Percentiles rank a stretch among this genome's conserved stretches.
Conservation (phyloP, 805 yeast species). For the Candida maris region DNA sequence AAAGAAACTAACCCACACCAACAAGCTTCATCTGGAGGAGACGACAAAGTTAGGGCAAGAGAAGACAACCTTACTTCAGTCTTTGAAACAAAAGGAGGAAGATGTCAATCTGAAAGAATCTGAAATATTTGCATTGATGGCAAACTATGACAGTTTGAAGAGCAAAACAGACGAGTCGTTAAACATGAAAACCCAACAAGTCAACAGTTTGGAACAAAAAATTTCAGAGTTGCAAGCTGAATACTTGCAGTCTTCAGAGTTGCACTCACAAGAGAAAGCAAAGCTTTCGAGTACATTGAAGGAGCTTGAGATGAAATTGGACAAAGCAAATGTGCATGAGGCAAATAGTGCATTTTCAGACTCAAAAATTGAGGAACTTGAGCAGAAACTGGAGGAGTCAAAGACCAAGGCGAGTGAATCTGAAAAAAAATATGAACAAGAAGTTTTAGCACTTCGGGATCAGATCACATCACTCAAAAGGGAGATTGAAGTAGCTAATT, state of each 20-base stretch:
- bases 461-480: constrained; percentile 8
- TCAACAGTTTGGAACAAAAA: constrained; percentile 1
- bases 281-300: background rate
- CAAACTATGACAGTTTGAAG: constrained; percentile 5
- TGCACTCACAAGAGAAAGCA: background rate
- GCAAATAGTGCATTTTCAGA: background rate
- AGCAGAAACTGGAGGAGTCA: background rate
- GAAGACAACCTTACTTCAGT: constrained; percentile 1
- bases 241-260: too few relatives aligned
- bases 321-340: too few relatives aligned
- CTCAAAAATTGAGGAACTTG: background rate
- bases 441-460: constrained; percentile 1
- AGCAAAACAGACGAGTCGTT: background rate
- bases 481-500: constrained; percentile 14
- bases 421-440: constrained; percentile 1
- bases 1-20: constrained; percentile 3
- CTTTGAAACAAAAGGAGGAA: constrained; percentile 1
- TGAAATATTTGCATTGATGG: constrained; percentile 7
- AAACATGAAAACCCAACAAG: background rate
- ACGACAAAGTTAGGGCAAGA: background rate
- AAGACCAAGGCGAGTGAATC: background rate
- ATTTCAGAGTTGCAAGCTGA: background rate
- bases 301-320: background rate
- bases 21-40: constrained; percentile 5
- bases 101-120: constrained; percentile 6